Conservation (phyloP, 352 stramenopile species). For the Blastocystis sp. region DNA sequence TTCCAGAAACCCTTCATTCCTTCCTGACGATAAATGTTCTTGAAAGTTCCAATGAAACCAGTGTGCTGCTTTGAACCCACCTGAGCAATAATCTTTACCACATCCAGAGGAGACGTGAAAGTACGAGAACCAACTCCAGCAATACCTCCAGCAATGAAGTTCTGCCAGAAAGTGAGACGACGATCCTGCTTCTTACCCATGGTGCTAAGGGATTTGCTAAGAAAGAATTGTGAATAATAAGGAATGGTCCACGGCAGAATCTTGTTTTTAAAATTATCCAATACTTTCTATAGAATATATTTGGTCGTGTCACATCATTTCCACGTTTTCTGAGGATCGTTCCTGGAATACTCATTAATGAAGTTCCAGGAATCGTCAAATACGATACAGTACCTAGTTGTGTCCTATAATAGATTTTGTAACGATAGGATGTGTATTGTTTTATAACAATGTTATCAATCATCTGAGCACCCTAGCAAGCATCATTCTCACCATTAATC, state of each 20-base stretch:
- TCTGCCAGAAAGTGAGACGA: conserved; percentile 59
- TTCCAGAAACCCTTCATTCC: conserved; percentile 48
- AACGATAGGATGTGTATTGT: not conserved
- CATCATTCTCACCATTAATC: not conserved
- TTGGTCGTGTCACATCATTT: not conserved
- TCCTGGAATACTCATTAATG: not conserved
- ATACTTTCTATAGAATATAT: not conserved
- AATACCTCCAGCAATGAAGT: conserved; percentile 57
- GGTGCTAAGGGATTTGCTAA: not conserved
- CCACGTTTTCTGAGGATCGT: not conserved
- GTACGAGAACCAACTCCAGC: conserved; percentile 43
- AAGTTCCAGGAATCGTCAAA: not conserved
- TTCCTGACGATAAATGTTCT: conserved; percentile 17
- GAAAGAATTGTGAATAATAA: conserved; percentile 12
- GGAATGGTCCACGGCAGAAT: conserved; percentile 50
- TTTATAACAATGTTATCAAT: not conserved
- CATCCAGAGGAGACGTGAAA: conserved; percentile 52
- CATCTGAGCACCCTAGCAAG: not conserved
- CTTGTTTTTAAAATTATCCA: not conserved
- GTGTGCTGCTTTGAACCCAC: conserved; percentile 41
- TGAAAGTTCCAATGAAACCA: conserved; percentile 57
- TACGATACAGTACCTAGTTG: not conserved
- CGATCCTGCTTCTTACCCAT: conserved; percentile 57
- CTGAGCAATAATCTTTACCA: conserved; percentile 46
- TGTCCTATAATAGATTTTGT: not conserved